Evolutionary conservation across 176 grass and related monocot genomes (phyloP).

Genomic region (Oryza glumipatula): DNA sequence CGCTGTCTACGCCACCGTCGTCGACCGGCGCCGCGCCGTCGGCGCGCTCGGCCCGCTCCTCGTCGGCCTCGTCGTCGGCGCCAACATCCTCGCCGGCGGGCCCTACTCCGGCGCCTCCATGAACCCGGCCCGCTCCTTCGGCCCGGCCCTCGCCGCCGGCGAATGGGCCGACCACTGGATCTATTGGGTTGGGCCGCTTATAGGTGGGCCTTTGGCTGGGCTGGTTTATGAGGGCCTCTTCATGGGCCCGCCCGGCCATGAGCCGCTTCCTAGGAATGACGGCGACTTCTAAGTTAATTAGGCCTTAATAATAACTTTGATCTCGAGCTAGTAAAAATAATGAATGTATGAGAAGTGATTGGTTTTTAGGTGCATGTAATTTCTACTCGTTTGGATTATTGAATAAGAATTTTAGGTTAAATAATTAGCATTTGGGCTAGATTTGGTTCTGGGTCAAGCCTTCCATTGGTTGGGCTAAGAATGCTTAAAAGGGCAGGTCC

Average conservation of each 20-base stretch:
- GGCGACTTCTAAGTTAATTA: constrained; percentile 39
- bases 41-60: constrained; percentile 53
- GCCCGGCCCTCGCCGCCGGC: constrained; percentile 58
- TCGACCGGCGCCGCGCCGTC: constrained; percentile 55
- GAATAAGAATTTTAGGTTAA: too few species aligned
- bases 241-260: constrained; percentile 38
- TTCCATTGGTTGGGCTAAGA: too few species aligned
- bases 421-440: too few species aligned
- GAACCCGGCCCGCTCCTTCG: constrained; percentile 90
- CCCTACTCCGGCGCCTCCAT: constrained; percentile 77
- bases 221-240: constrained; percentile 70
- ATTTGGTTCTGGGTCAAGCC: too few species aligned
- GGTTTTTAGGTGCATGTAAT: not conserved
- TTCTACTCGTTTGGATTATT: not conserved
- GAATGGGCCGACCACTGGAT: constrained; percentile 84
- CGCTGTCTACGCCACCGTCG: constrained; percentile 70
- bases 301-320: too few species aligned
- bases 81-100: constrained; percentile 76
- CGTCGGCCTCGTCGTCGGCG: constrained; percentile 69
- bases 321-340: too few species aligned
- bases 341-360: not conserved
- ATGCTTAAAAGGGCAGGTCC: too few species aligned
- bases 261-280: constrained; percentile 56
- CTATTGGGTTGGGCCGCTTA: constrained; percentile 80
- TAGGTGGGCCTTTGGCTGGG: constrained; percentile 56